Evolutionary conservation across 192 early-diverging fungal species (phyloP).

Genomic region (Backusella westeae): DNA sequence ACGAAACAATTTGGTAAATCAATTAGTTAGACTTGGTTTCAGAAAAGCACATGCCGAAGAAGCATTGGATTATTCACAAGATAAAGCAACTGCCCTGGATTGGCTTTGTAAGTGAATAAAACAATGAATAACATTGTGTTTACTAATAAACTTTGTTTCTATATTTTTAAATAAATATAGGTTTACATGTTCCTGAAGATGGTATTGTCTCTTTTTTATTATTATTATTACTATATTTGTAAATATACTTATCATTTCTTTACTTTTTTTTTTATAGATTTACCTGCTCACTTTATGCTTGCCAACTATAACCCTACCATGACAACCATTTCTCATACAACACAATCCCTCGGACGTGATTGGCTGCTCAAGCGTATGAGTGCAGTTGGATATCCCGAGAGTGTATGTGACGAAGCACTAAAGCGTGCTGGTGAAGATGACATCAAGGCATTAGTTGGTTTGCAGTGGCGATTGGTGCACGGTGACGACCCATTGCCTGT

Average conservation of each 20-base stretch:
- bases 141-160: not conserved
- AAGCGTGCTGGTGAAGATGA: conserved; percentile 46
- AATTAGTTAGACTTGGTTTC: conserved; percentile 67
- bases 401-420: conserved; percentile 47
- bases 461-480: conserved; percentile 53
- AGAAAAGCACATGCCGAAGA: conserved; percentile 68
- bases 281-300: conserved; percentile 50
- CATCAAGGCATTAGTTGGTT: conserved; percentile 46
- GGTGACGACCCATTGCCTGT: conserved; percentile 39
- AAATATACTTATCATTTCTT: not conserved
- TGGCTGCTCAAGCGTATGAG: conserved; percentile 61
- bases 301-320: conserved; percentile 54
- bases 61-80: conserved; percentile 57
- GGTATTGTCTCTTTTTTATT: conserved; percentile 38
- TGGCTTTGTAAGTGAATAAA: conserved; percentile 70
- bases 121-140: not conserved
- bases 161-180: conserved; percentile 17
- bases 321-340: conserved; percentile 49
- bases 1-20: conserved; percentile 14
- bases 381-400: conserved; percentile 55
- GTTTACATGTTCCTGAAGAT: conserved; percentile 86
- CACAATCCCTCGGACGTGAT: conserved; percentile 52
- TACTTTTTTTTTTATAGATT: conserved; percentile 33
- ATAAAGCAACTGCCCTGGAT: conserved; percentile 58
- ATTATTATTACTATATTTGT: not conserved